Percentiles rank a stretch among this genome's conserved stretches.
These are phyloP conservation scores for Hymenoscyphus infarciens DNA, from an alignment of 2,329 filamentous ascomycete species.

Conservation along the genomic window DNA sequence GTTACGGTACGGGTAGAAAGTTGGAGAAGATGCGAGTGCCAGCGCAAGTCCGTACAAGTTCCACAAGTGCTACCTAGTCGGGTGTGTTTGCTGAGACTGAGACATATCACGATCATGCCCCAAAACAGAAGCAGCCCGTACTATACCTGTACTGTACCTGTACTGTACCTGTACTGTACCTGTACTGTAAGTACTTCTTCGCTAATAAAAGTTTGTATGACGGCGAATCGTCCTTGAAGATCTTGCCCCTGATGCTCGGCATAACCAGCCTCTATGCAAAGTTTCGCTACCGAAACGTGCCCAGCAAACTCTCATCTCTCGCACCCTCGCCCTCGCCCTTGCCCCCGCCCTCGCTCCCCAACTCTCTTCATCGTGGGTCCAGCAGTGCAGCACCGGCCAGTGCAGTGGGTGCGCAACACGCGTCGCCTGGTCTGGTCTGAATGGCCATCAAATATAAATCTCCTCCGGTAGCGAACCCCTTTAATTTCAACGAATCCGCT, in stretches of 20 bases:
- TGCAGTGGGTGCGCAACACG: not conserved
- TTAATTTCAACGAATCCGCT: not conserved
- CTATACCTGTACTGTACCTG: no score
- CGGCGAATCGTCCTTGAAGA: conserved; percentile 2
- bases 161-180: no score
- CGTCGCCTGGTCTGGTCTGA: not conserved
- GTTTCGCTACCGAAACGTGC: not conserved
- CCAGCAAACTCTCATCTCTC: not conserved
- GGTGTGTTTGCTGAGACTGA: no score
- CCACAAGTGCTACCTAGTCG: not conserved
- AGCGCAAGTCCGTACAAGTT: not conserved
- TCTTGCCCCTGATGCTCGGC: not conserved
- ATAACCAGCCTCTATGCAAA: not conserved
- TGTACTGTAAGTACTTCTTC: no score
- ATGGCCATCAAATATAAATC: not conserved
- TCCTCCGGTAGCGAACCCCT: not conserved
- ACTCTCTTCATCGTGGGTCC: not conserved
- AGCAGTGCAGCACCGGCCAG: not conserved
- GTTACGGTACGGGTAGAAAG: not conserved
- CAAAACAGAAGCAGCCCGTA: not conserved
- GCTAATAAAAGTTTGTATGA: conserved; percentile 2
- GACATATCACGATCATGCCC: not conserved
- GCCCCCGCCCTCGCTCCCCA: not conserved
- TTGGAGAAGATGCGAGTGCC: not conserved
- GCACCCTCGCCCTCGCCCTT: not conserved